These are phyloP conservation scores for Calonectria pseudoturangicola DNA, from an alignment of 2,329 filamentous ascomycete genomes.

Conservation along the genomic window DNA sequence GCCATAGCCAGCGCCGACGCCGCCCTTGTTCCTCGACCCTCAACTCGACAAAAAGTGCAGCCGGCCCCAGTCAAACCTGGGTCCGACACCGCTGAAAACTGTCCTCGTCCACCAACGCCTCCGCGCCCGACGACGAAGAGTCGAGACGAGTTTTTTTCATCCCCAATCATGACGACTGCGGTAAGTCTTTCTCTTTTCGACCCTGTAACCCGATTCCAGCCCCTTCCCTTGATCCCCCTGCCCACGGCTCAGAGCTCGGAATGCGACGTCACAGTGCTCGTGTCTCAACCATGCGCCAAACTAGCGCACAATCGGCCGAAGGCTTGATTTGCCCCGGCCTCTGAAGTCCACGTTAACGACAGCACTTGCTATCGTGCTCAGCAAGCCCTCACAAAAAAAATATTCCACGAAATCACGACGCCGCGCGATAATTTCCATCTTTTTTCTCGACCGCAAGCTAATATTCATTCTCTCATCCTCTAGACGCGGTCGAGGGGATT, in stretches of 20 bases:
- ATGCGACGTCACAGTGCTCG: conserved; percentile 60
- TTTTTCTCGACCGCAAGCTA: conserved; percentile 46
- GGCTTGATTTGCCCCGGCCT: conserved; percentile 56
- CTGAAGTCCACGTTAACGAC: conserved; percentile 46
- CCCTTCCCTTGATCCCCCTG: conserved; percentile 29
- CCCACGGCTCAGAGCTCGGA: conserved; percentile 47
- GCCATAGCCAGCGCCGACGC: conserved; percentile 25
- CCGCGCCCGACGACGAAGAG: conserved; percentile 27
- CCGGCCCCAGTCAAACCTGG: conserved; percentile 36
- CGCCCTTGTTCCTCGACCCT: conserved; percentile 35
- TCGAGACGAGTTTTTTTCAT: conserved; percentile 25
- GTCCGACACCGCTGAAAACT: conserved; percentile 44
- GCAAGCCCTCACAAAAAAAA: conserved; percentile 44
- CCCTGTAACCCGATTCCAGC: conserved; percentile 26
- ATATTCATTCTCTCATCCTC: conserved; percentile 41
- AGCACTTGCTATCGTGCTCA: conserved; percentile 39
- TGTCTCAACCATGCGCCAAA: conserved; percentile 61
- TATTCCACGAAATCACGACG: conserved; percentile 42
- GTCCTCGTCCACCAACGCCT: conserved; percentile 36
- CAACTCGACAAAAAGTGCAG: conserved; percentile 32
- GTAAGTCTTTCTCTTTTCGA: conserved; percentile 39
- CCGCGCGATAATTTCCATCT: conserved; percentile 46
- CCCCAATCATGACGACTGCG: conserved; percentile 42
- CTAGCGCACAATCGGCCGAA: conserved; percentile 55
- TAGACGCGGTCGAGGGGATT: conserved; percentile 64